A percentile compares a stretch with the other conserved stretches of the same genome.
phyloP scores from a whole-genome alignment of 2,329 filamentous ascomycete genomes.

The Fonsecaea pedrosoi region DNA sequence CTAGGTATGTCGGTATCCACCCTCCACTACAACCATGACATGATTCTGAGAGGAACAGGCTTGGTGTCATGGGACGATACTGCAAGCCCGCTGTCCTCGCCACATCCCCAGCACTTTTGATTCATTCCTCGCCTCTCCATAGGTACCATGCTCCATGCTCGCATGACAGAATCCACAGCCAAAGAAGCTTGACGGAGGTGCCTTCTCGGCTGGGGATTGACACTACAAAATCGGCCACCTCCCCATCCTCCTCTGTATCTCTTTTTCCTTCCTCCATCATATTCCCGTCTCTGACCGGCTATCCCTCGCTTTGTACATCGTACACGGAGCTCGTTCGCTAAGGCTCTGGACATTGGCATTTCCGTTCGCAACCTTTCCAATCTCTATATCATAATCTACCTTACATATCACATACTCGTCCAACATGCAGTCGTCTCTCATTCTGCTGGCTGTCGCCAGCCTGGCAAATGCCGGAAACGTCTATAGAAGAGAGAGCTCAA shows the following conservation, averaged over 20 bases:
- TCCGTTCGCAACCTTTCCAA: not conserved
- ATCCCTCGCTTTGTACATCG: conserved; percentile 30
- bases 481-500: conserved; percentile 33
- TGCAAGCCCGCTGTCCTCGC: conserved; percentile 3
- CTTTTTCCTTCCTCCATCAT: conserved; percentile 23
- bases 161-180: conserved; percentile 11
- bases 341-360: conserved; percentile 48
- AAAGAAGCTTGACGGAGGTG: not conserved
- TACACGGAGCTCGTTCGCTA: conserved; percentile 56
- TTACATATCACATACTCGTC: conserved; percentile 3
- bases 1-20: not conserved
- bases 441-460: conserved; percentile 41
- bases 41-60: conserved; percentile 25
- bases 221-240: conserved; percentile 27
- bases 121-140: conserved; percentile 1
- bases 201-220: not conserved
- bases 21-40: conserved; percentile 27
- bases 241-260: conserved; percentile 11
- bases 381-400: conserved; percentile 16
- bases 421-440: conserved; percentile 37
- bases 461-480: conserved; percentile 36
- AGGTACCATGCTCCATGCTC: not conserved
- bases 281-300: conserved; percentile 18
- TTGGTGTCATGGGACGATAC: conserved; percentile 18
- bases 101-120: conserved; percentile 14